phyloP scores from a whole-genome alignment of 805 yeast genomes.

The Blastobotrys terrestris region DNA sequence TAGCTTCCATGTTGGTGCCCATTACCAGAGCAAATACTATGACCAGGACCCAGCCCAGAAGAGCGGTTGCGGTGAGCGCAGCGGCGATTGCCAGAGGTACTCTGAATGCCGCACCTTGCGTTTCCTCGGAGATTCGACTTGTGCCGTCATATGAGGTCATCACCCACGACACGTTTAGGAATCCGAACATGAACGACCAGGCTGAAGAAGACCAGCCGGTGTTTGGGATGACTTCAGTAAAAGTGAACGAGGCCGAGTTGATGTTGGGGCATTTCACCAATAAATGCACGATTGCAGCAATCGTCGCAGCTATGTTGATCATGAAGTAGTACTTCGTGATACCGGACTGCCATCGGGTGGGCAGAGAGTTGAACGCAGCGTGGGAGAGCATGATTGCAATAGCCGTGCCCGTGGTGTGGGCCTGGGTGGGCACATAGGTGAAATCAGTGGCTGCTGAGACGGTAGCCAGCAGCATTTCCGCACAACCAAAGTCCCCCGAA shows the following conservation, averaged over 20 bases:
- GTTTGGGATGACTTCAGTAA: slow-evolving; percentile 40
- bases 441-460: slow-evolving; percentile 6
- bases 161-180: slow-evolving; percentile 9
- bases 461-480: slow-evolving; percentile 8
- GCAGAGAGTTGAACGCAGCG: slow-evolving; percentile 45
- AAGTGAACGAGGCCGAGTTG: slow-evolving; percentile 42
- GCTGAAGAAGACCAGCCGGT: slow-evolving; percentile 50
- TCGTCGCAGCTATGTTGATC: slow-evolving; percentile 42
- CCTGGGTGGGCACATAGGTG: neutral
- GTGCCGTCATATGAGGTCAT: slow-evolving; percentile 10
- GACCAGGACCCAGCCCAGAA: slow-evolving; percentile 7
- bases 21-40: slow-evolving; percentile 2
- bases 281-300: slow-evolving; percentile 48
- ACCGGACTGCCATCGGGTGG: slow-evolving; percentile 44
- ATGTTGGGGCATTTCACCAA: slow-evolving; percentile 47
- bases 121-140: slow-evolving; percentile 17
- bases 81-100: slow-evolving; percentile 56
- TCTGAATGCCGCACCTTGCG: slow-evolving; percentile 45
- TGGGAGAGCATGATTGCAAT: slow-evolving; percentile 43
- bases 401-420: slow-evolving; percentile 5
- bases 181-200: slow-evolving; percentile 46
- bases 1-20: slow-evolving; percentile 46
- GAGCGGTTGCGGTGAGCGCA: slow-evolving; percentile 27
- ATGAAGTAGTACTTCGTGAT: slow-evolving; percentile 48
- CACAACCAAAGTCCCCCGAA: slow-evolving; percentile 11